Base-by-base conservation (phyloP, 2,329 filamentous ascomycete genomes). In the Penicillium sp. region DNA sequence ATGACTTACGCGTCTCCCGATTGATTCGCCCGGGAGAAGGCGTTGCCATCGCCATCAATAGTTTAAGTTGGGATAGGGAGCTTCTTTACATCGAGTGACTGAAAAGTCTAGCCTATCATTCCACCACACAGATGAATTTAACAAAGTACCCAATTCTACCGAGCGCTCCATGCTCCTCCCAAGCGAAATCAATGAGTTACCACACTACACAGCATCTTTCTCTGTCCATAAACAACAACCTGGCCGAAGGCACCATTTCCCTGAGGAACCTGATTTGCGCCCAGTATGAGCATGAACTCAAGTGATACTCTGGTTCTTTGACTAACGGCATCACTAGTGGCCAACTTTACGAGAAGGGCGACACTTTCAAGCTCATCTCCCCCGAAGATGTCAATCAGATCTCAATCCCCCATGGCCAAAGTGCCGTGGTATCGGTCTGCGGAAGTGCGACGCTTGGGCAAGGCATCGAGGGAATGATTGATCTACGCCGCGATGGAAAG, bases 381-480 rank as follows among this genome's bases (percentile, higher is more conserved):
- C 49, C 22, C 13, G 49, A 51, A 39, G 42, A 51, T 27, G 18
- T 51, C 29, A 31, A 51, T 18, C 10, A 53, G 4, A 49, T 53
- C 5, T 53, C 27, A 39, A 56, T 56, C n/a, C 45, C 7, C 43
- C 45, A 32, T 39, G 46, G 42, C 38, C 38, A 49, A 43, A 49
- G 34, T 49, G 18, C 24, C 24, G 46, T 49, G 36, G 42, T 56
- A 38, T 53, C 49, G 8, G 42, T 53, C 40, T 56, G 54, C 16
- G 54, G 54, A 34, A 56, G 54, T 49, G 49, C 49, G 14, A 21
- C 49, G 3, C 40, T 46, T 13, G 31, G 38, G 29, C 10, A 49
- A 5, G 54, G 49, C 6, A 38, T 49, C 4, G 52, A 57, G 45
- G 50, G 50, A 22, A 57, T 52, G 47, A 24, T 52, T 16, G 55